phyloP scores from a whole-genome alignment of 257 asterid species.

The Solanum microdontum region DNA sequence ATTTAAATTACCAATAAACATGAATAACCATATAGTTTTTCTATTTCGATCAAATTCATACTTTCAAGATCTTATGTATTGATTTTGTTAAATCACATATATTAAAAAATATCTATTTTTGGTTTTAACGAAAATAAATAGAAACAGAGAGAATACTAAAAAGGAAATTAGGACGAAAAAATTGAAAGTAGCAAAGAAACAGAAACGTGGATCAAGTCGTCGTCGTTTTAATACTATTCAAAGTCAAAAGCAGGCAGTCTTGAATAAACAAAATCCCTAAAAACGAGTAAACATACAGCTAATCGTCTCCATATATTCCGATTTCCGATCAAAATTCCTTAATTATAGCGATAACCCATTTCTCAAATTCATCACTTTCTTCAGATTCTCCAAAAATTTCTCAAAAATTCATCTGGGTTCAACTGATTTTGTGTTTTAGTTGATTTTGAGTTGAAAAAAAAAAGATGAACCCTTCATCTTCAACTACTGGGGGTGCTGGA shows the following conservation, averaged over 20 bases:
- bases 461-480: conserved; percentile 26
- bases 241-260: not conserved
- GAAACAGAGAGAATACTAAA: no score
- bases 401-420: not conserved
- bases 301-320: not conserved
- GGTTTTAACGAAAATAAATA: rapidly evolving
- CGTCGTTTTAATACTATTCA: not conserved
- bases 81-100: no score
- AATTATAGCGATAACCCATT: not conserved
- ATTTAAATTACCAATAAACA: no score
- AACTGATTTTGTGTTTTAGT: not conserved
- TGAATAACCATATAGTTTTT: not conserved
- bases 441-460: not conserved
- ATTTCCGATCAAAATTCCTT: not conserved
- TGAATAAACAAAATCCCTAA: not conserved
- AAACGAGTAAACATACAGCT: not conserved
- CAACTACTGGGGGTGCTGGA: conserved; percentile 36
- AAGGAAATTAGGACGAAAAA: not conserved
- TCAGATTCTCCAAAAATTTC: not conserved
- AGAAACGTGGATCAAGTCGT: not conserved
- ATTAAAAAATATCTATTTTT: no score
- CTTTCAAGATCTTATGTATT: no score
- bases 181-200: not conserved
- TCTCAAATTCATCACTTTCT: not conserved
- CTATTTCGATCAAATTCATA: rapidly evolving